A percentile compares a stretch with the other conserved stretches of the same genome.
Conservation (phyloP, 306 rosid genomes). For the Leucaena leucocephala region DNA sequence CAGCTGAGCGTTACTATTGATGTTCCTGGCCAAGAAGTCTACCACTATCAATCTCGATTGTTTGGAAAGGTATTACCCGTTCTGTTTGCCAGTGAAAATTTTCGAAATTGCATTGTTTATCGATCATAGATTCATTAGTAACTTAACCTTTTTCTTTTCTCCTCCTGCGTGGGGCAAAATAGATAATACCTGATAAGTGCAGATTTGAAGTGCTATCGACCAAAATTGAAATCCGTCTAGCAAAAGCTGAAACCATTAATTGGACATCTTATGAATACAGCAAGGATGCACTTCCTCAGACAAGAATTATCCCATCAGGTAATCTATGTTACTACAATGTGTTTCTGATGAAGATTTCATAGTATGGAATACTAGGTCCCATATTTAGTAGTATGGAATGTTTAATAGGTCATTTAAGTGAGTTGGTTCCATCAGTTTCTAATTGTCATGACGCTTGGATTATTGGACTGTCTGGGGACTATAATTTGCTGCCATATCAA, state of each 20-base stretch:
- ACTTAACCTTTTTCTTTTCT: constrained; percentile 26
- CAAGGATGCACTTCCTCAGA: constrained; percentile 53
- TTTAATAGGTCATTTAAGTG: too few relatives aligned
- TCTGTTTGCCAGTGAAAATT: constrained; percentile 14
- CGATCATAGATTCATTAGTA: constrained; percentile 19
- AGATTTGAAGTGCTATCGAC: constrained; percentile 66
- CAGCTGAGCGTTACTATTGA: constrained; percentile 78
- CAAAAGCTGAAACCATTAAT: constrained; percentile 68
- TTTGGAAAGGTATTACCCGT: constrained; percentile 74
- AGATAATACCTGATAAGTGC: constrained; percentile 79
- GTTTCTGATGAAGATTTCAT: background rate
- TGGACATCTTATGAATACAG: constrained; percentile 83
- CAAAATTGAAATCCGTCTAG: constrained; percentile 84
- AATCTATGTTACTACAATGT: constrained; percentile 4
- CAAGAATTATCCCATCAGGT: constrained; percentile 50
- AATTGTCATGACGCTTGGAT: background rate
- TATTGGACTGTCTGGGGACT: background rate
- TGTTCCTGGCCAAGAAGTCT: constrained; percentile 70
- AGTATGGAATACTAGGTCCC: too few relatives aligned
- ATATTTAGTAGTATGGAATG: too few relatives aligned
- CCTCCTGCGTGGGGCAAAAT: constrained; percentile 46
- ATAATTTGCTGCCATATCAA: background rate
- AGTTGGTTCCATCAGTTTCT: background rate
- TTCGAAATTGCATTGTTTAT: background rate
- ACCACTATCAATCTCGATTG: constrained; percentile 77